phyloP scores from a whole-genome alignment of 768 basidiomycete genomes.

The Termitomyces sp. region DNA sequence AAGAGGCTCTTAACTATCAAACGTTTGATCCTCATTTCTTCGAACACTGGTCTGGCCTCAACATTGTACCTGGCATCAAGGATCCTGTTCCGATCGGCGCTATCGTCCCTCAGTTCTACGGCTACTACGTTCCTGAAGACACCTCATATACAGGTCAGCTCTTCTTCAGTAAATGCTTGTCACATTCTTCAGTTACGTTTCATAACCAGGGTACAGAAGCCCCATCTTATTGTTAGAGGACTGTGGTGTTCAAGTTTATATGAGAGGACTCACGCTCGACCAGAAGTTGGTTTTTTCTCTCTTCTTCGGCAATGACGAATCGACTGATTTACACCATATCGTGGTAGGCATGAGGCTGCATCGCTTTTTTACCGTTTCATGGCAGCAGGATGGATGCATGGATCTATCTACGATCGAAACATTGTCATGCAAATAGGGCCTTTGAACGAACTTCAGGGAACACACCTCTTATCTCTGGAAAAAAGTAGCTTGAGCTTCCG shows the following conservation, averaged over 20 bases:
- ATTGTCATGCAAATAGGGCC: slow-evolving; percentile 34
- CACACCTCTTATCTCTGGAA: slow-evolving; percentile 1
- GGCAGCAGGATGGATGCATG: slow-evolving; percentile 29
- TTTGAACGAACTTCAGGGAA: slow-evolving; percentile 8
- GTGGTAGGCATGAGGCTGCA: slow-evolving; percentile 34
- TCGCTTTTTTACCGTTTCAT: slow-evolving; percentile 35
- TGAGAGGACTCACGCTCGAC: slow-evolving; percentile 25
- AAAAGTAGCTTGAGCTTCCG: slow-evolving; percentile 27
- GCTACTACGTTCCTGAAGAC: slow-evolving; percentile 41
- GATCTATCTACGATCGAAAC: slow-evolving; percentile 34
- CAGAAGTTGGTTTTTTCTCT: slow-evolving; percentile 26
- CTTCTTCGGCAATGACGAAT: background rate
- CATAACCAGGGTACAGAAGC: slow-evolving; percentile 24
- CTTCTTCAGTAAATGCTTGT: too few species aligned
- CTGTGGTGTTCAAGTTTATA: slow-evolving; percentile 30
- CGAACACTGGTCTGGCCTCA: slow-evolving; percentile 48
- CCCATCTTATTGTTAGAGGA: slow-evolving; percentile 41
- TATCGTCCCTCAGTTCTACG: slow-evolving; percentile 61
- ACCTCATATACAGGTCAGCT: too few species aligned
- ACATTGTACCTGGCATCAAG: slow-evolving; percentile 34
- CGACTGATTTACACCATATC: background rate
- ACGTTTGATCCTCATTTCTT: slow-evolving; percentile 40
- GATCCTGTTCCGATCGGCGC: slow-evolving; percentile 45
- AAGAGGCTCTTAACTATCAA: slow-evolving; percentile 42
- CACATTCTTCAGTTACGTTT: too few species aligned